Evolutionary conservation across 352 stramenopile genomes (phyloP).

Genomic region (Globisporangium splendens): DNA sequence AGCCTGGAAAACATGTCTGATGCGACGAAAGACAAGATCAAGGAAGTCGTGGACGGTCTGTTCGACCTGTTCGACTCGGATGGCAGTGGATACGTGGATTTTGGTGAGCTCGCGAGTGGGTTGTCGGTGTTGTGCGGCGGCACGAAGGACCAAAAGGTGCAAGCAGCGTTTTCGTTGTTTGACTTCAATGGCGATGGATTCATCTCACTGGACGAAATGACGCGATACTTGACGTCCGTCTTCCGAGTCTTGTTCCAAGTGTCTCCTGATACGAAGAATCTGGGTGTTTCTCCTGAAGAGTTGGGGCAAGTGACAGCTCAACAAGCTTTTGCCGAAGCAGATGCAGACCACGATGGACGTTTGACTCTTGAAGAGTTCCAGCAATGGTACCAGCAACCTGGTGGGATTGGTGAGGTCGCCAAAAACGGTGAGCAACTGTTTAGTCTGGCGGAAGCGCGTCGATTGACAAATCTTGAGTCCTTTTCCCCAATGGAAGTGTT

Average conservation of each 20-base stretch:
- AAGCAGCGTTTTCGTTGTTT: constrained; percentile 82
- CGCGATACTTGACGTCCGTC: constrained; percentile 82
- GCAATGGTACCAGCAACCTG: constrained; percentile 76
- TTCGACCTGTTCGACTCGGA: constrained; percentile 85
- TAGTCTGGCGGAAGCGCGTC: constrained; percentile 58
- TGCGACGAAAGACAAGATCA: constrained; percentile 41
- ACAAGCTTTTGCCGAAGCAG: constrained; percentile 69
- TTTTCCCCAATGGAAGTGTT: constrained; percentile 80
- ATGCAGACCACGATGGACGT: constrained; percentile 66
- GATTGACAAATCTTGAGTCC: constrained; percentile 73
- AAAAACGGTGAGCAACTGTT: constrained; percentile 82
- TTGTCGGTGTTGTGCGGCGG: constrained; percentile 80
- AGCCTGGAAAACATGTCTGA: constrained; percentile 10
- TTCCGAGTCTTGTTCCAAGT: constrained; percentile 86
- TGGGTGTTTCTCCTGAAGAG: constrained; percentile 69
- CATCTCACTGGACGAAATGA: constrained; percentile 86
- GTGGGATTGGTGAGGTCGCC: constrained; percentile 66
- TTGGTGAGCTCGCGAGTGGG: constrained; percentile 78
- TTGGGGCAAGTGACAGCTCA: constrained; percentile 75
- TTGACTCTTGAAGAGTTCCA: constrained; percentile 86
- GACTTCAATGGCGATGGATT: constrained; percentile 89
- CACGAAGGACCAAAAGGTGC: constrained; percentile 84
- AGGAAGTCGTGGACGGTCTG: constrained; percentile 56
- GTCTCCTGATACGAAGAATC: constrained; percentile 53
- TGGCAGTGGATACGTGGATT: constrained; percentile 72